Evolutionary conservation across 169 alveolate species (phyloP).

Genomic region (Plasmodium vivax): DNA sequence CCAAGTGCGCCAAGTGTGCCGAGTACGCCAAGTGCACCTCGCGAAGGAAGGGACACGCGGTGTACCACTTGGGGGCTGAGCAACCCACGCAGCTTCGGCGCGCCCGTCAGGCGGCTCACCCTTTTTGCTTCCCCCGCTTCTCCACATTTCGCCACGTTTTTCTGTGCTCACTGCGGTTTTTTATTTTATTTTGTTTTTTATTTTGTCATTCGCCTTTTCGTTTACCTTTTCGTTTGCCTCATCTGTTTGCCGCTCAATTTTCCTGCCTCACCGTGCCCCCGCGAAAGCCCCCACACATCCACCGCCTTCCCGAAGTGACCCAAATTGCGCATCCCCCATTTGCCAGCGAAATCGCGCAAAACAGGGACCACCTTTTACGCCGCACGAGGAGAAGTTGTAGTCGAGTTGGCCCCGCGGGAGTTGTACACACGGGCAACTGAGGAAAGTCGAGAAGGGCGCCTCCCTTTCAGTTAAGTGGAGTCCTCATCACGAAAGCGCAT

Average conservation of each 20-base stretch:
- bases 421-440: neutral
- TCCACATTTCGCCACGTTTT: neutral
- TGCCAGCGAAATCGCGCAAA: neutral
- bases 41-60: neutral
- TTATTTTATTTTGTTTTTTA: conserved; percentile 4
- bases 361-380: neutral
- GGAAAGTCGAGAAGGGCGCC: neutral
- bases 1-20: neutral
- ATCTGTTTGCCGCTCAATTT: neutral
- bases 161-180: neutral
- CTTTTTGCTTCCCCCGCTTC: neutral
- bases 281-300: neutral
- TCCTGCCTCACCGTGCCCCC: neutral
- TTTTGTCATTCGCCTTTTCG: neutral
- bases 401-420: neutral
- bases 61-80: neutral
- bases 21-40: neutral
- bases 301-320: neutral
- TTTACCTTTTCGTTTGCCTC: neutral
- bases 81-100: neutral
- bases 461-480: neutral
- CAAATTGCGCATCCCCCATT: neutral
- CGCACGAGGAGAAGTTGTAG: neutral
- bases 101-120: neutral
- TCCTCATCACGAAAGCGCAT: neutral